Evolutionary conservation across 495 filamentous ascomycete genomes (phyloP), one percentile per base, ranked within the genome.

Genomic region (Neurospora sublineolata): DNA sequence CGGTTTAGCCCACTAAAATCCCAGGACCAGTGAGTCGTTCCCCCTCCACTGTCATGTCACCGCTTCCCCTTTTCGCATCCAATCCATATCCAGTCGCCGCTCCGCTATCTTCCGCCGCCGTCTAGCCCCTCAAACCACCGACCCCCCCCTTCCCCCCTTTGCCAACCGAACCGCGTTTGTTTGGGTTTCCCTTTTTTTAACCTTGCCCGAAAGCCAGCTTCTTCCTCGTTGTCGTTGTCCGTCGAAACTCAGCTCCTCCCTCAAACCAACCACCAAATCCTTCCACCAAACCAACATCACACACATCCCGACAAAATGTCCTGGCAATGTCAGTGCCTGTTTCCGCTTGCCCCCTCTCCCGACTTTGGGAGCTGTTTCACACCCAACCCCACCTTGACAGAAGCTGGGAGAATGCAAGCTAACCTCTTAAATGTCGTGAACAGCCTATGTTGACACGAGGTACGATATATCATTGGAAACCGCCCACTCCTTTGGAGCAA

Each of bases 371-470:
- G 52, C 52, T 60, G 23, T 60, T 60, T 60, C 27, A 9, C 6
- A 33, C 27, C 52, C 44, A 74, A 80, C 80, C 83, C 82, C 80
- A 80, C 81, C 79, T 79, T 11, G 12, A 46, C 67, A 70, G 39
- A 70, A 70, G 67, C 67, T 71, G 71, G 73, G 73, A 72, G 73
- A 73, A 75, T 74, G 64, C 60, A 40, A 77, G 80, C 82, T 84
- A 80, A 84, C 79, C 69, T 68, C 37, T 52, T 18, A 27, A 44
- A 69, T 70, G 72, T 77, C 36, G 69, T 68, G 71, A 76, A 73
- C 77, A 86, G 84, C 80, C 69, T 86, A 85, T 75, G 79, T 86
- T 80, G 84, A 86, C 75, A 71, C 79, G 68, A 86, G 84, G 84
- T 86, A 84, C 70, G 75, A 58, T 33, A 68, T 23, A 20, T 18